Evolutionary conservation across 192 early-diverging fungal genomes (phyloP), one percentile per base, ranked within the genome.

Genomic region (Chytriomyces hyalinus): DNA sequence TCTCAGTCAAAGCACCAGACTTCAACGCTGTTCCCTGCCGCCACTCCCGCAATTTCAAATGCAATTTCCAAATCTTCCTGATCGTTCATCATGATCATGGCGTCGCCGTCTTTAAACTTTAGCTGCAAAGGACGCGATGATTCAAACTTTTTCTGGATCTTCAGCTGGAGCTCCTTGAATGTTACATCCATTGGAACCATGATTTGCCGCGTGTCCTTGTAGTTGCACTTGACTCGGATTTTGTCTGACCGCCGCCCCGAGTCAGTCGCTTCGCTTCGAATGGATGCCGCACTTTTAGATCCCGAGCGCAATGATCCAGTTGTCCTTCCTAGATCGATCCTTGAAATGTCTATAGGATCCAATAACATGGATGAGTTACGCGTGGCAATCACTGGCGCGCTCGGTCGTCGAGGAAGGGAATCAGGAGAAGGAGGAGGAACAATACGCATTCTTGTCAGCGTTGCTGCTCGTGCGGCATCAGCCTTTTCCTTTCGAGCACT

Each of bases 1-100:
- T 15, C 20, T 61, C 36, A 72, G 15, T 62, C 51, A 48, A 44
- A 72, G 63, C 75, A 78, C 82, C 82, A 83, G 0, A 83, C 2
- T 64, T 83, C 82, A 28, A 83, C 43, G n/a, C 76, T 36, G 45
- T 69, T 76, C 26, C 22, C 71, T 59, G 57, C 66, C 61, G 7
- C 65, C 26, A 81, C 46, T 1, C 79, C 79, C 6, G 91, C 90
- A 80, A 95, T 88, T 64, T 92, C 87, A 77, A 92, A 90, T 13
- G 93, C 94, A 80, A 95, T 88, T 65, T 94, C 87, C 80, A 94
- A 87, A 81, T 97, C 96, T 49, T 96, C 96, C 45, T 97, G 90
- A 80, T 97, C 95, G 36, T 91, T 92, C 90, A 97, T 93, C 50
- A 92, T 81, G n/a, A 96, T 89, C 80, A 93, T 85, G 46, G 89